Percentiles rank a stretch among this genome's conserved stretches.
phyloP scores from a whole-genome alignment of 2,329 filamentous ascomycete genomes.

The Paraconiothyrium sp. region DNA sequence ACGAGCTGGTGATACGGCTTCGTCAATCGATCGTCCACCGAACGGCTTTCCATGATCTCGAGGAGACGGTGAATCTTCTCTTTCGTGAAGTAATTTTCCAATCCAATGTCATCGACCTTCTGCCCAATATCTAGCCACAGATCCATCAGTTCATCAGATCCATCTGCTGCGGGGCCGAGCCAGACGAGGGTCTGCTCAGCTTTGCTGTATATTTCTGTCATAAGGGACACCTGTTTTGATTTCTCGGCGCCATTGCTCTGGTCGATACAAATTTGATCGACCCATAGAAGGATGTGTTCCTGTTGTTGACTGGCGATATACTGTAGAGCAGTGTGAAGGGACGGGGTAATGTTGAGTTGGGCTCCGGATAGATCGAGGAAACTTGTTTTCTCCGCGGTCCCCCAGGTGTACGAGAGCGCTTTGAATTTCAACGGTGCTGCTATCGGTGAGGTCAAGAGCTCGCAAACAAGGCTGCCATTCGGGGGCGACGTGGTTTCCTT shows the following conservation, averaged over 20 bases:
- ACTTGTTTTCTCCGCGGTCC: background rate
- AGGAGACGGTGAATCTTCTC: background rate
- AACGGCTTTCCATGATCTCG: background rate
- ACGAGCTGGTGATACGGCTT: background rate
- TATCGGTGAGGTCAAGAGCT: background rate
- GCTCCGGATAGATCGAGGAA: background rate
- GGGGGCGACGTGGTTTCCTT: background rate
- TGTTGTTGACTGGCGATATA: constrained; percentile 12
- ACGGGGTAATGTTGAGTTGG: constrained; percentile 11
- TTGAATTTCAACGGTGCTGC: background rate
- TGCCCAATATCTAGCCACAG: background rate
- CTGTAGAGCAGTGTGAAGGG: constrained; percentile 13
- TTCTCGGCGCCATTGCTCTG: constrained; percentile 35
- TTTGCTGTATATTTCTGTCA: constrained; percentile 38
- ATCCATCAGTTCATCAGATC: background rate
- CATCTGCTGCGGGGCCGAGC: constrained; percentile 25
- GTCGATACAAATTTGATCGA: constrained; percentile 44
- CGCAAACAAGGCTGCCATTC: background rate
- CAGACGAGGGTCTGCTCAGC: constrained; percentile 33
- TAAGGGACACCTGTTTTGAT: constrained; percentile 34
- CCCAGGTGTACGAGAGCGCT: background rate
- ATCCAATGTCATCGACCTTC: background rate
- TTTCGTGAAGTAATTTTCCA: background rate
- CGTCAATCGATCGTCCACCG: background rate
- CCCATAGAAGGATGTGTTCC: constrained; percentile 28